Base-by-base conservation (phyloP, 768 basidiomycete species). In the Phanerodontia chrysosporium region DNA sequence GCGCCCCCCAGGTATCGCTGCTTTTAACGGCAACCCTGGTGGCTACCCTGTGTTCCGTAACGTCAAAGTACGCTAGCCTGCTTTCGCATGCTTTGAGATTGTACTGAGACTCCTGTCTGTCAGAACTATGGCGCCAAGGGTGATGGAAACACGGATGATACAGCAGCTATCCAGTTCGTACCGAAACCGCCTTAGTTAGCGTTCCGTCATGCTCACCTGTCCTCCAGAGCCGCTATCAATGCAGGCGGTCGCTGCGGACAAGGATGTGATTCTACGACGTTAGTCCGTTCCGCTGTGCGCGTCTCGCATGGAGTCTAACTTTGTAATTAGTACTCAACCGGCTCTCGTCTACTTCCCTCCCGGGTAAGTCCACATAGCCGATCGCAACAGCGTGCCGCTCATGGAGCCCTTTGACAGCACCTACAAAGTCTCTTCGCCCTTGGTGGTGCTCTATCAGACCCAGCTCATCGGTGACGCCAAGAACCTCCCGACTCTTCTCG, bases 381-480 rank as follows among this genome's bases (percentile, higher is more conserved):
- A 16, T 25, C 13, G 10, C 22, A 45, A n/a, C 8, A 45, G 2
- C 3, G 30, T 48, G 45, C 18, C 9, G 1, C n/a, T 58, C 44
- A 39, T 49, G n/a, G n/a, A 44, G n/a, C 30, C 5, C n/a, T 13
- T 28, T 30, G 39, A 52, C 63, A 89, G 87, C 51, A 82, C 80
- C 27, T 92, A 92, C 65, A 73, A 88, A 8, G 79, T 91, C 49
- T 85, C 87, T 13, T 68, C 80, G 2, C 78, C 89, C 1, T 74
- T 88, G 30, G 55, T 66, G 29, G 78, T 84, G 0, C 85, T 83
- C 69, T 92, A 91, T 66, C 90, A 90, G 68, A 89, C 87, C 2
- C 84, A 88, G 66, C 75, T 92, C 29, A 85, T 92, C 29, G 90
- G 90, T 35, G 90, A 92, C 69, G 83, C 88, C 2, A 83, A 77